Evolutionary conservation across 2,329 filamentous ascomycete genomes (phyloP).

Genomic region (Myrmaecium sp.): DNA sequence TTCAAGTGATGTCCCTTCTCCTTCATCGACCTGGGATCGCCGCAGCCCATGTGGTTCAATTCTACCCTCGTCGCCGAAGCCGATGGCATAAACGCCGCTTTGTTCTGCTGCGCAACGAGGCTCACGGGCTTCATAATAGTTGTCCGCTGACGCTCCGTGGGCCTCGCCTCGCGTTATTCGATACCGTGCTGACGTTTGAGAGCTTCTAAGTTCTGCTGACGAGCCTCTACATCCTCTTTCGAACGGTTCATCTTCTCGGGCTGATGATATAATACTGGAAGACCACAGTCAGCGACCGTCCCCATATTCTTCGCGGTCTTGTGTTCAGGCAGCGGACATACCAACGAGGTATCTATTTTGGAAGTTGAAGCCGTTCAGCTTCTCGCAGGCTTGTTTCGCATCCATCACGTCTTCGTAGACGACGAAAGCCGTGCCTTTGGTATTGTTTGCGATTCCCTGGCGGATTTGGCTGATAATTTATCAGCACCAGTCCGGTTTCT

Average conservation of each 20-base stretch:
- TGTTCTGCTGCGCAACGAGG: slow-evolving; percentile 4
- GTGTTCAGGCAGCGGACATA: slow-evolving; percentile 43
- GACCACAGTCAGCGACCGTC: slow-evolving; percentile 5
- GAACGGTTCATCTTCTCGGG: slow-evolving; percentile 67
- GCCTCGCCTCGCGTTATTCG: slow-evolving; percentile 49
- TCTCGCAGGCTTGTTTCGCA: slow-evolving; percentile 97
- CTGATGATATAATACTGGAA: slow-evolving; percentile 54
- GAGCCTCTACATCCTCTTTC: slow-evolving; percentile 84
- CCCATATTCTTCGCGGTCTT: slow-evolving; percentile 1
- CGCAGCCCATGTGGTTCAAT: slow-evolving; percentile 2
- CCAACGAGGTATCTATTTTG: slow-evolving; percentile 97
- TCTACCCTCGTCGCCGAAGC: slow-evolving; percentile 1
- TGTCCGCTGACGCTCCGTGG: slow-evolving; percentile 24
- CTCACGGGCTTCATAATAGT: slow-evolving; percentile 4
- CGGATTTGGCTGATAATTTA: slow-evolving; percentile 65
- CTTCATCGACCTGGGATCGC: slow-evolving; percentile 2
- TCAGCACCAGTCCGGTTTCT: slow-evolving; percentile 11
- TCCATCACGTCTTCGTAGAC: slow-evolving; percentile 99
- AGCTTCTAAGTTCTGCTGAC: slow-evolving; percentile 94
- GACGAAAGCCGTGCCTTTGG: slow-evolving; percentile 96
- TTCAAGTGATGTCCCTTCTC: slow-evolving; percentile 1
- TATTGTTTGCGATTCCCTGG: slow-evolving; percentile 91
- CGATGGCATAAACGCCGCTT: slow-evolving; percentile 3
- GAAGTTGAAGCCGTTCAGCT: slow-evolving; percentile 99
- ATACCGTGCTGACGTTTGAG: slow-evolving; percentile 96